A percentile compares a stretch with the other conserved stretches of the same genome.
Conservation (phyloP, 2,329 filamentous ascomycete species). For the Arthrobotrys megalospora region DNA sequence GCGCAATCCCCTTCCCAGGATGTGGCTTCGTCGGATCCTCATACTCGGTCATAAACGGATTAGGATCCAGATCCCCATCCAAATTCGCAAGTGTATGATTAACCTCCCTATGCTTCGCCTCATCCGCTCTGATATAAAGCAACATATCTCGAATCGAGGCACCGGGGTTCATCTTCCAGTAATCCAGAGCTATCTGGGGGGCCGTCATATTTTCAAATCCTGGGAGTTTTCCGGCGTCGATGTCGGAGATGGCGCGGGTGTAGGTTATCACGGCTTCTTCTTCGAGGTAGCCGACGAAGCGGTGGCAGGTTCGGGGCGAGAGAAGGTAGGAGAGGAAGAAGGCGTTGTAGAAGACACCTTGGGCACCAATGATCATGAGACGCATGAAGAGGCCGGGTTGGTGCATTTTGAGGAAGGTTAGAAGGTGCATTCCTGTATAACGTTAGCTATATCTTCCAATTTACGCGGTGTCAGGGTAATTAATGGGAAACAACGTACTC, state of each 20-base stretch:
- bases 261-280: conserved; percentile 98
- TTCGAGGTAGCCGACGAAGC: conserved; percentile 96
- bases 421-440: conserved; percentile 78
- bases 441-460: background rate
- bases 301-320: conserved; percentile 88
- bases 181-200: conserved; percentile 89
- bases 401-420: conserved; percentile 93
- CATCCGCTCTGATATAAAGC: conserved; percentile 89
- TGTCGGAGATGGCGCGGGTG: conserved; percentile 86
- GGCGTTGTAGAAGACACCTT: conserved; percentile 96
- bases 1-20: conserved; percentile 77
- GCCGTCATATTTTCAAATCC: conserved; percentile 84
- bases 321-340: conserved; percentile 91
- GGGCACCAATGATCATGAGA: conserved; percentile 88
- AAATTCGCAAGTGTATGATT: conserved; percentile 96
- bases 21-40: conserved; percentile 78
- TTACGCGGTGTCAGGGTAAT: background rate
- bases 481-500: conserved; percentile 67
- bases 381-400: conserved; percentile 92
- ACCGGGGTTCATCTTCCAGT: conserved; percentile 92
- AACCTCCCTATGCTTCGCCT: conserved; percentile 91
- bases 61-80: conserved; percentile 86
- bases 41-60: conserved; percentile 90
- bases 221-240: conserved; percentile 86
- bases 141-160: conserved; percentile 88